phyloP scores from a whole-genome alignment of 441 rosid genomes.

The Pelargonium myrrhifolium region DNA sequence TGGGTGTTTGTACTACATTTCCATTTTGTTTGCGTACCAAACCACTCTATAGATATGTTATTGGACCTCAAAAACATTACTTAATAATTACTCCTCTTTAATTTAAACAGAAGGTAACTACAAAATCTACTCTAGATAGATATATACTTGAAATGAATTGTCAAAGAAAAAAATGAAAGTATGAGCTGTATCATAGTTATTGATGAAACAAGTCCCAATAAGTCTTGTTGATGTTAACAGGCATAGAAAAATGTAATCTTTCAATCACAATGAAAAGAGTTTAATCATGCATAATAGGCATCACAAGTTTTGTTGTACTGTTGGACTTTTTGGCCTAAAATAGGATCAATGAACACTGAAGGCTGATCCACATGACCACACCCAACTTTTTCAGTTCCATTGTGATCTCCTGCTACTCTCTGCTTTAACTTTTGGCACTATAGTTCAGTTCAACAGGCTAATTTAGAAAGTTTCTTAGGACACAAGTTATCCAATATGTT shows the following conservation, averaged over 20 bases:
- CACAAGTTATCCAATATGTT: too few relatives aligned
- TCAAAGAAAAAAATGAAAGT: neutral
- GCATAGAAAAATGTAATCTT: neutral
- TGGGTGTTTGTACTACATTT: too few relatives aligned
- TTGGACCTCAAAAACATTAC: too few relatives aligned
- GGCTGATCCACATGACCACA: neutral
- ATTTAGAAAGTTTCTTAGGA: too few relatives aligned
- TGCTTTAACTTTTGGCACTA: too few relatives aligned
- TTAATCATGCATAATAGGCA: conserved; percentile 2
- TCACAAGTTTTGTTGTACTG: neutral
- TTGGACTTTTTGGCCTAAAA: neutral
- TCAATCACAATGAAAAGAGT: conserved; percentile 2
- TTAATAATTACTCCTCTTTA: too few relatives aligned
- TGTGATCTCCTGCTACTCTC: too few relatives aligned
- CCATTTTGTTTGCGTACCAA: too few relatives aligned
- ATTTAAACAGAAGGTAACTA: neutral
- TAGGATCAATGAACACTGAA: neutral
- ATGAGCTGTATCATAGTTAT: neutral
- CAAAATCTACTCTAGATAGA: neutral
- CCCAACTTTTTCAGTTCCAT: neutral
- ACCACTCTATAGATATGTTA: too few relatives aligned
- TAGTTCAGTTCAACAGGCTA: too few relatives aligned
- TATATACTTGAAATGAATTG: neutral
- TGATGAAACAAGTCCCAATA: conserved; percentile 4
- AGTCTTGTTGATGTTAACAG: conserved; percentile 5